Evolutionary conservation across 2,329 filamentous ascomycete species (phyloP).

Genomic region (Furcasterigmium furcatum): DNA sequence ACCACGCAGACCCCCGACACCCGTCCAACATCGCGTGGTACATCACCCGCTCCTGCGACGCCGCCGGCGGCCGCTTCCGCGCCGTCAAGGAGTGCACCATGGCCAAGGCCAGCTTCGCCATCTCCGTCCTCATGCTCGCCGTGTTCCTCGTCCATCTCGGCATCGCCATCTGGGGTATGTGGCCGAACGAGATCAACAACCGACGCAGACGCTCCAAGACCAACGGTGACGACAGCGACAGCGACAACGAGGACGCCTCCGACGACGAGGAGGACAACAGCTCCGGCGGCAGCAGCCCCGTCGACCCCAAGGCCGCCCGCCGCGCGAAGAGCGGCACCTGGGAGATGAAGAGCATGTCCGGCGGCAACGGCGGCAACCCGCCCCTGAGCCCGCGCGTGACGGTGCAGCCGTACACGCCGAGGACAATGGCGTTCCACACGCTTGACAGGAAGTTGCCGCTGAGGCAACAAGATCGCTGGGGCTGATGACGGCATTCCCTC

Average conservation of each 20-base stretch:
- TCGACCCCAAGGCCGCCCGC: slow-evolving; percentile 33
- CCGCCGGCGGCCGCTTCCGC: slow-evolving; percentile 49
- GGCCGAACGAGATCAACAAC: slow-evolving; percentile 53
- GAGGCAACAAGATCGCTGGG: slow-evolving; percentile 25
- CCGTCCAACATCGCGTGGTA: slow-evolving; percentile 70
- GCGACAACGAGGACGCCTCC: slow-evolving; percentile 37
- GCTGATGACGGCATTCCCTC: background rate
- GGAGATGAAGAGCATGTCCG: slow-evolving; percentile 53
- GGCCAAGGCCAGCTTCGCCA: slow-evolving; percentile 65
- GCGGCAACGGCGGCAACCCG: slow-evolving; percentile 13
- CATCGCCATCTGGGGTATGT: slow-evolving; percentile 56
- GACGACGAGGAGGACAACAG: slow-evolving; percentile 17
- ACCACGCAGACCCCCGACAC: slow-evolving; percentile 63
- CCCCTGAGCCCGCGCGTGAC: slow-evolving; percentile 28
- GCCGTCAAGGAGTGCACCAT: slow-evolving; percentile 60
- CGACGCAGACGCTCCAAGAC: background rate
- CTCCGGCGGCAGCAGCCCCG: slow-evolving; percentile 22
- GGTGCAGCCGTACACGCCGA: slow-evolving; percentile 54
- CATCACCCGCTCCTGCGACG: slow-evolving; percentile 64
- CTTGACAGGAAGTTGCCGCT: slow-evolving; percentile 56
- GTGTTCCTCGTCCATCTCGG: slow-evolving; percentile 58
- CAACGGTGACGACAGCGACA: slow-evolving; percentile 23
- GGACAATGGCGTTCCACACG: slow-evolving; percentile 65
- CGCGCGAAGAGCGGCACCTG: slow-evolving; percentile 33
- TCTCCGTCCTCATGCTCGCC: slow-evolving; percentile 62